A percentile compares a stretch with the other conserved stretches of the same genome.
These are phyloP conservation scores for Lathyrus tuberosus DNA, from an alignment of 306 rosid genomes.

Conservation along the genomic window DNA sequence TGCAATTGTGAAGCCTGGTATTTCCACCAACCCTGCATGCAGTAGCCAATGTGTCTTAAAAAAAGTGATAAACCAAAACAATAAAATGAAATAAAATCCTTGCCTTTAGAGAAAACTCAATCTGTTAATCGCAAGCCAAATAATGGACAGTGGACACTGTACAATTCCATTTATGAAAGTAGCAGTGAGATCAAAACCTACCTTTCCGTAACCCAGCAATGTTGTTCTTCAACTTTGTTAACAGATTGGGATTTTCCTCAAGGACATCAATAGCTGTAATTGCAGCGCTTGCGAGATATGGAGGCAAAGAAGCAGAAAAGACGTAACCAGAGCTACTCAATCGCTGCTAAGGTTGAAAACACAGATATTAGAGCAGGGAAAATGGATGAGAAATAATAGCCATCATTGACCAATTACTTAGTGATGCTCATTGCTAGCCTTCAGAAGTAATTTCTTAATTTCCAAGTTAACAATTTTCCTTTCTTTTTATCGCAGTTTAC, in stretches of 20 bases:
- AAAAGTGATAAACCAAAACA: slow-evolving; percentile 15
- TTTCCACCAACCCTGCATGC: slow-evolving; percentile 77
- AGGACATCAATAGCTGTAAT: slow-evolving; percentile 84
- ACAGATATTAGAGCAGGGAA: slow-evolving; percentile 36
- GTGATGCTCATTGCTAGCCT: slow-evolving; percentile 26
- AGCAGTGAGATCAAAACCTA: slow-evolving; percentile 44
- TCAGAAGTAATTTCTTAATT: slow-evolving; percentile 30
- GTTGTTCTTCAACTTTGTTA: slow-evolving; percentile 72
- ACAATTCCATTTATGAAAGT: slow-evolving; percentile 8
- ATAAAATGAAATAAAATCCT: too few relatives aligned
- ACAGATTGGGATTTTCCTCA: slow-evolving; percentile 79
- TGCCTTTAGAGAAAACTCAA: too few relatives aligned
- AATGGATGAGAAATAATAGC: slow-evolving; percentile 27
- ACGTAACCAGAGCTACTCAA: slow-evolving; percentile 96
- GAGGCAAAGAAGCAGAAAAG: slow-evolving; percentile 98
- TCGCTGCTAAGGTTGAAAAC: slow-evolving; percentile 62
- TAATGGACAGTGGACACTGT: slow-evolving; percentile 9
- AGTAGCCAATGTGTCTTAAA: slow-evolving; percentile 39
- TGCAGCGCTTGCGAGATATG: slow-evolving; percentile 94
- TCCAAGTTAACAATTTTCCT: neutral
- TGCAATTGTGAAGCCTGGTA: slow-evolving; percentile 61
- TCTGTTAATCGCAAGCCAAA: slow-evolving; percentile 12
- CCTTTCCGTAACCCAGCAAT: slow-evolving; percentile 69
- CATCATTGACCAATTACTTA: slow-evolving; percentile 29
- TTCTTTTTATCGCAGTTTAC: slow-evolving; percentile 1